Base-by-base conservation (phyloP, 495 filamentous ascomycete genomes). In the Zalerion maritima region DNA sequence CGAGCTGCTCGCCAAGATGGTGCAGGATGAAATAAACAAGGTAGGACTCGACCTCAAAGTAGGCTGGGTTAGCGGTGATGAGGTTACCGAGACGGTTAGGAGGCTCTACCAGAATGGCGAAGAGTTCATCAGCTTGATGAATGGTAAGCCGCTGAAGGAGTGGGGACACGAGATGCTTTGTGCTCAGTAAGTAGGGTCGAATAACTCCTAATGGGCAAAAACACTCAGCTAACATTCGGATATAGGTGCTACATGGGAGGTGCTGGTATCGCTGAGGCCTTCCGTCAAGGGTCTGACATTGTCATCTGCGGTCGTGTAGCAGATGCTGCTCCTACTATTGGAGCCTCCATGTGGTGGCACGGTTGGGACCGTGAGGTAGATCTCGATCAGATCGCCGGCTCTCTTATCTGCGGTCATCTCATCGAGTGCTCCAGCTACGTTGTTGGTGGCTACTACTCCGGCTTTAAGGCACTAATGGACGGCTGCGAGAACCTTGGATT, bases 341-440 rank as follows among this genome's bases (percentile, higher is more conserved):
- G 58, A 2, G 60, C 59, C 5, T 60, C 63, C 2, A 55, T 50
- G 31, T 73, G 45, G 43, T 66, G 56, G 43, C 60, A 69, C 36
- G 45, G 45, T 28, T 67, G 64, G 62, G 26, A 34, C 7, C 41
- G 43, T 4, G 46, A 52, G n/a, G 43, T 40, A 24, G 50, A 67
- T 17, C 47, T 65, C 14, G 59, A 67, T 33, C 50, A 57, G 32
- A 40, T 70, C 5, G 65, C 67, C 6, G 60, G 64, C 21, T 53
- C 57, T 4, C 52, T 69, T 14, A 56, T 70, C 4, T 58, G 62
- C 4, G 64, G 64, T 1, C 64, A 69, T 45, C 42, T 69, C 3
- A 67, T 69, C 28, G 67, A 71, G 36, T 71, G 67, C 40, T 60
- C 57, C 13, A 58, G 56, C 17, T 72, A 71, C 32, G 65, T 63